phyloP scores from a whole-genome alignment of 805 yeast species.

The Zygotorulaspora chibaensis region DNA sequence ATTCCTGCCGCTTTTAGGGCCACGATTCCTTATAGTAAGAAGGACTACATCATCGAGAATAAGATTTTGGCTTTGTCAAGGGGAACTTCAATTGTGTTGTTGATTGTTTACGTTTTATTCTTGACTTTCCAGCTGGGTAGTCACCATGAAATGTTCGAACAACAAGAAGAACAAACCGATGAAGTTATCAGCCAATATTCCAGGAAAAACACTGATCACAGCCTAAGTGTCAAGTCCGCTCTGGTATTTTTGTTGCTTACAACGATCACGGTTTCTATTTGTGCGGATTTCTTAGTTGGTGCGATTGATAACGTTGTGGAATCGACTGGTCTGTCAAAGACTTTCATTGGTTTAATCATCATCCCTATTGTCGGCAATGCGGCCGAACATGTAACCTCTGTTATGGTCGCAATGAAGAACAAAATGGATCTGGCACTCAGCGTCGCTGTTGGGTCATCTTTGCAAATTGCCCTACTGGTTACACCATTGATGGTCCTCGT shows the following conservation, averaged over 20 bases:
- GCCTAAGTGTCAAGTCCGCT: slow-evolving; percentile 52
- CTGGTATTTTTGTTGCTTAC: slow-evolving; percentile 51
- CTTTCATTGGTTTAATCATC: slow-evolving; percentile 88
- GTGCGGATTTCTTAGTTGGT: slow-evolving; percentile 92
- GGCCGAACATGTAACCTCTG: slow-evolving; percentile 97
- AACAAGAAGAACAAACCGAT: slow-evolving; percentile 41
- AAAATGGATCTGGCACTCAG: slow-evolving; percentile 97
- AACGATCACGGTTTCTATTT: slow-evolving; percentile 77
- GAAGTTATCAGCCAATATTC: slow-evolving; percentile 29
- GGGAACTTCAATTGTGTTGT: slow-evolving; percentile 76
- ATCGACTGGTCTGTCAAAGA: slow-evolving; percentile 81
- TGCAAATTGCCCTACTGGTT: slow-evolving; percentile 91
- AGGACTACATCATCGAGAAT: slow-evolving; percentile 31
- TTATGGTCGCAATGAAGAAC: slow-evolving; percentile 89
- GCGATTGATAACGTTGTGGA: slow-evolving; percentile 87
- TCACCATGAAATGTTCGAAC: slow-evolving; percentile 73
- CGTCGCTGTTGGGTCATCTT: slow-evolving; percentile 92
- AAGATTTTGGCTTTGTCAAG: slow-evolving; percentile 73
- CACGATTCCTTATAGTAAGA: slow-evolving; percentile 48
- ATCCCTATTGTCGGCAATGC: slow-evolving; percentile 98
- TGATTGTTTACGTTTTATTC: slow-evolving; percentile 72
- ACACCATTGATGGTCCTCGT: slow-evolving; percentile 91
- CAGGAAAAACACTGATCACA: slow-evolving; percentile 24
- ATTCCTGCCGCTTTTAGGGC: slow-evolving; percentile 97
- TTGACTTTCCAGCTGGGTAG: slow-evolving; percentile 85